Percentiles rank a stretch among this genome's conserved stretches.
These are phyloP conservation scores for Colletotrichum eleusines DNA, from an alignment of 2,329 filamentous ascomycete species.

Conservation along the genomic window DNA sequence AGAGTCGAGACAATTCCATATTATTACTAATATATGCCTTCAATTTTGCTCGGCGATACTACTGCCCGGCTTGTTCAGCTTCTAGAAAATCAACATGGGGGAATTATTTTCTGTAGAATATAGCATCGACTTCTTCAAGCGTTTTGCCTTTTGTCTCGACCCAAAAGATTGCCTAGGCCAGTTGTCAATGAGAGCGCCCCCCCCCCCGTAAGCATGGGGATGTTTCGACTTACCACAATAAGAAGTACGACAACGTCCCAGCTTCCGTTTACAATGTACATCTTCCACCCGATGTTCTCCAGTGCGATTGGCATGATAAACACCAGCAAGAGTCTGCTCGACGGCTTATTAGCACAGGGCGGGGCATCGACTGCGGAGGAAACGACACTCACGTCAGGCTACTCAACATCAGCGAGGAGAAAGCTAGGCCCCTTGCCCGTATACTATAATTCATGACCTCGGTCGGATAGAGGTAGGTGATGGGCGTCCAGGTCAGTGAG, in stretches of 20 bases:
- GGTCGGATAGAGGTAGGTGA: constrained; percentile 46
- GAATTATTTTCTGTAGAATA: neutral
- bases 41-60: too few relatives aligned
- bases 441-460: constrained; percentile 49
- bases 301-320: neutral
- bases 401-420: constrained; percentile 38
- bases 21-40: too few relatives aligned
- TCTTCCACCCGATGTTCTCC: neutral
- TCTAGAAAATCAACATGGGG: neutral
- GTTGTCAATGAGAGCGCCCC: neutral
- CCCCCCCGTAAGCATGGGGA: neutral
- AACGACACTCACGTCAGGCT: constrained; percentile 24
- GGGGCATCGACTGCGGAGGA: neutral
- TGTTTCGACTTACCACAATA: neutral
- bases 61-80: neutral
- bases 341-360: neutral
- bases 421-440: constrained; percentile 52
- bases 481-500: constrained; percentile 47
- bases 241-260: neutral
- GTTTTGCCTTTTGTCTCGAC: neutral
- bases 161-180: neutral
- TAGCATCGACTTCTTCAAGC: neutral
- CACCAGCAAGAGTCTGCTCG: neutral
- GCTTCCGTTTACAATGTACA: neutral
- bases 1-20: too few relatives aligned